These are phyloP conservation scores for Aspergillus vadensis DNA, from an alignment of 2,329 filamentous ascomycete species.

Conservation along the genomic window DNA sequence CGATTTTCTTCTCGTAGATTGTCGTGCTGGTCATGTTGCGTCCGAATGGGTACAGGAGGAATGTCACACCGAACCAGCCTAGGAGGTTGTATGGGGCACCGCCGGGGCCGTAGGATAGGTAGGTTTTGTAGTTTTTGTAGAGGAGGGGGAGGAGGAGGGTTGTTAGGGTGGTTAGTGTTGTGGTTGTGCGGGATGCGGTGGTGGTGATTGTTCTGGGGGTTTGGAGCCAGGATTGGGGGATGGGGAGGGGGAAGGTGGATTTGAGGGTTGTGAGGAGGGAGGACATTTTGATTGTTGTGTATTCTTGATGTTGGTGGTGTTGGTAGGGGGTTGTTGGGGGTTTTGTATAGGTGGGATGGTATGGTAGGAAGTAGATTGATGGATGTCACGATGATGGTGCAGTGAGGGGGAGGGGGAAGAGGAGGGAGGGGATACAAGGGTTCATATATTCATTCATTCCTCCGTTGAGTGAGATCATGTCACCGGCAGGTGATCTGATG, in stretches of 20 bases:
- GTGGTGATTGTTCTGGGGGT: no score
- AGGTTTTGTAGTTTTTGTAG: slow-evolving; percentile 40
- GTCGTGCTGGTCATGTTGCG: slow-evolving; percentile 34
- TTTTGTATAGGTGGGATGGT: neutral
- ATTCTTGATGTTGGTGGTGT: neutral
- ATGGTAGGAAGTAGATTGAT: neutral
- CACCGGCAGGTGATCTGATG: no score
- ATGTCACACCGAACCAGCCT: slow-evolving; percentile 36
- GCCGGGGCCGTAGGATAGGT: slow-evolving; percentile 39
- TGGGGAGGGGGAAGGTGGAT: neutral
- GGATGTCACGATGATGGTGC: no score
- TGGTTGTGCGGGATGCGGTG: slow-evolving; percentile 17
- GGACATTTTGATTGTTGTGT: neutral
- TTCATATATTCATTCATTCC: no score
- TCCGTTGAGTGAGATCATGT: no score
- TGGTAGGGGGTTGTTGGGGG: no score
- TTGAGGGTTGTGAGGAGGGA: neutral
- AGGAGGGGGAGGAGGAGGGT: slow-evolving; percentile 24
- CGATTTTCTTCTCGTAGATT: slow-evolving; percentile 28
- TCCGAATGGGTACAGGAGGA: slow-evolving; percentile 28
- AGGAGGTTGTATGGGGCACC: slow-evolving; percentile 39
- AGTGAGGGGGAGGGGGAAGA: no score
- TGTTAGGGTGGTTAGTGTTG: slow-evolving; percentile 7
- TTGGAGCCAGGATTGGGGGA: neutral
- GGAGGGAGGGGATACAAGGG: no score